Percentiles rank a stretch among this genome's conserved stretches.
Evolutionary conservation across 257 asterid genomes (phyloP).

Genomic region (Nicotiana undulata): DNA sequence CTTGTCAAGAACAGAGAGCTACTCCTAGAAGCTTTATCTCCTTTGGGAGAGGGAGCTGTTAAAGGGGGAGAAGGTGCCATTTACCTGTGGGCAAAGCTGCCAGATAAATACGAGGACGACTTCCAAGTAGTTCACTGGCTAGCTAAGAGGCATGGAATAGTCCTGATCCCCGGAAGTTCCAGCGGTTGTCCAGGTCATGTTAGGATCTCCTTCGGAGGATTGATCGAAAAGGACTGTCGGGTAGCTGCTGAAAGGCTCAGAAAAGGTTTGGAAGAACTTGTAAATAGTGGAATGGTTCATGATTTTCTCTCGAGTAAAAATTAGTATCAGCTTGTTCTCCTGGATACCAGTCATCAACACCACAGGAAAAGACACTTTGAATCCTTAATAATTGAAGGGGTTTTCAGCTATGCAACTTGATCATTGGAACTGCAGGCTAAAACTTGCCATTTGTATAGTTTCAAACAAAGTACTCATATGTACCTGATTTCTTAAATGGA

Average conservation of each 20-base stretch:
- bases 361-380: background rate
- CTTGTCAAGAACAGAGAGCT: slow-evolving; percentile 64
- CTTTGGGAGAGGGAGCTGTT: slow-evolving; percentile 68
- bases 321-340: background rate
- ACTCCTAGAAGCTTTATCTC: slow-evolving; percentile 62
- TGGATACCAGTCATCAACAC: background rate
- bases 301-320: slow-evolving; percentile 6
- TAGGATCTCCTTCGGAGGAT: slow-evolving; percentile 80
- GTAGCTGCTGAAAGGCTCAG: slow-evolving; percentile 68
- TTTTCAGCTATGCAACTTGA: background rate
- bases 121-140: slow-evolving; percentile 79
- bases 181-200: slow-evolving; percentile 72
- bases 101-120: slow-evolving; percentile 46
- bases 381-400: background rate
- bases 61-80: slow-evolving; percentile 97
- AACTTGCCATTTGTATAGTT: slow-evolving; percentile 13
- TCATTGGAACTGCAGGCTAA: background rate
- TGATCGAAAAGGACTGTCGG: slow-evolving; percentile 54
- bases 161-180: slow-evolving; percentile 65
- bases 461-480: background rate
- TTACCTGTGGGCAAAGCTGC: slow-evolving; percentile 93
- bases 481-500: background rate
- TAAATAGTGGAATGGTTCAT: slow-evolving; percentile 64
- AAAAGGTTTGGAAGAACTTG: slow-evolving; percentile 67
- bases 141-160: slow-evolving; percentile 59